phyloP scores from a whole-genome alignment of 169 alveolate genomes.

The Plasmodium falciparum region DNA sequence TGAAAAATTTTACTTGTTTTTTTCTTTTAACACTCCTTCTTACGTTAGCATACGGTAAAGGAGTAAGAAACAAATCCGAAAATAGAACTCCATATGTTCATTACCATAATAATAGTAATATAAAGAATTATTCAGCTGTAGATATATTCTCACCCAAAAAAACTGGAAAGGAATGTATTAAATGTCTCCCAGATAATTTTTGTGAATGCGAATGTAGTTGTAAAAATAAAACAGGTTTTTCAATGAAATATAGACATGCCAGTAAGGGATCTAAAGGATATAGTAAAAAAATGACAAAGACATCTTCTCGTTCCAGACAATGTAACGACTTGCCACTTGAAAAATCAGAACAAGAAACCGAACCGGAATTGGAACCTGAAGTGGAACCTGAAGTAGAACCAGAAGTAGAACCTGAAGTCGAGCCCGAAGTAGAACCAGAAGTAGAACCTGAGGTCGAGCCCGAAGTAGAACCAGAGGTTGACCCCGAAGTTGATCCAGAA shows the following conservation, averaged over 20 bases:
- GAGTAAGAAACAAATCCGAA: conserved; percentile 11
- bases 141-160: conserved; percentile 37
- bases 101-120: conserved; percentile 9
- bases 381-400: conserved; percentile 21
- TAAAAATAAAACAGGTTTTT: conserved; percentile 68
- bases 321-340: not conserved
- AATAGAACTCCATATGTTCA: conserved; percentile 3
- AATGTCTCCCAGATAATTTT: conserved; percentile 66
- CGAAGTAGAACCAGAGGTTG: not conserved
- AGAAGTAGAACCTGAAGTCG: not conserved
- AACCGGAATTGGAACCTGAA: conserved; percentile 10
- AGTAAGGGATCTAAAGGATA: conserved; percentile 34
- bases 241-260: conserved; percentile 71
- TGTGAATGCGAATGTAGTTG: conserved; percentile 76
- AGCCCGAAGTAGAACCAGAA: not conserved
- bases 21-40: conserved; percentile 11
- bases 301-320: conserved; percentile 24
- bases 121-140: conserved; percentile 31
- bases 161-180: conserved; percentile 59
- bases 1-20: conserved; percentile 7
- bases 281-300: not conserved
- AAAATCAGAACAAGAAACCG: conserved; percentile 1
- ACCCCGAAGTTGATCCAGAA: conserved; percentile 10
- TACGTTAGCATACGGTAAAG: conserved; percentile 15
- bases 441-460: not conserved